A percentile compares a stretch with the other conserved stretches of the same genome.
Conservation (phyloP, 2,329 filamentous ascomycete genomes). For the Colletotrichum noveboracense region DNA sequence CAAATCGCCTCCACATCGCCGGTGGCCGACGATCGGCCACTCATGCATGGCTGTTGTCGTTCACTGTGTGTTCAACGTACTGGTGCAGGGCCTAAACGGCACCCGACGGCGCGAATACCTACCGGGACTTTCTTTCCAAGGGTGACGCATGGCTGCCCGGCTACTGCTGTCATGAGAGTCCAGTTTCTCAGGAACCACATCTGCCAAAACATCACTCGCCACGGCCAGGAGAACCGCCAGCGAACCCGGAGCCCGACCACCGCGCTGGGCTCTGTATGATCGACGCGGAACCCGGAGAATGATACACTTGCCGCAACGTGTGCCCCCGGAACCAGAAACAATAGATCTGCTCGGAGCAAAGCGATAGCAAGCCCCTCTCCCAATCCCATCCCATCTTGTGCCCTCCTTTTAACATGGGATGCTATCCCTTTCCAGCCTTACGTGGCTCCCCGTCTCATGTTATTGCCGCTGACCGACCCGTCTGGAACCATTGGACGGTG, state of each 20-base stretch:
- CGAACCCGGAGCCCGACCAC: background rate
- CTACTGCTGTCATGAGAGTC: background rate
- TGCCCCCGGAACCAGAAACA: background rate
- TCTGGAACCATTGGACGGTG: background rate
- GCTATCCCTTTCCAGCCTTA: background rate
- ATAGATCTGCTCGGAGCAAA: background rate
- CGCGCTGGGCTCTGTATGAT: slow-evolving; percentile 9
- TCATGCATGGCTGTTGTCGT: background rate
- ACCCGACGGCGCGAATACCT: background rate
- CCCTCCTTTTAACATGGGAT: background rate
- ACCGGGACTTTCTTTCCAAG: background rate
- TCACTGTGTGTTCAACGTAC: background rate
- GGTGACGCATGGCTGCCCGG: background rate
- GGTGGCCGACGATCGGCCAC: background rate
- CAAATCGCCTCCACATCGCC: background rate
- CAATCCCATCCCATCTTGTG: background rate
- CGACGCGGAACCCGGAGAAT: slow-evolving; percentile 14
- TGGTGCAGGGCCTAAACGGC: background rate
- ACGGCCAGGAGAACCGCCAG: background rate
- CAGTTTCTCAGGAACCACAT: background rate
- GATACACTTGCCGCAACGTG: slow-evolving; percentile 15
- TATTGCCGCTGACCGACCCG: slow-evolving; percentile 2
- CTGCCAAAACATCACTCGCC: background rate
- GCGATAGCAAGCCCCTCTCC: background rate
- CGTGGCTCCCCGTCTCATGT: slow-evolving; percentile 8